Evolutionary conservation across 2,329 filamentous ascomycete genomes (phyloP), one percentile per base, ranked within the genome.

Genomic region (Botrytis fragariae): DNA sequence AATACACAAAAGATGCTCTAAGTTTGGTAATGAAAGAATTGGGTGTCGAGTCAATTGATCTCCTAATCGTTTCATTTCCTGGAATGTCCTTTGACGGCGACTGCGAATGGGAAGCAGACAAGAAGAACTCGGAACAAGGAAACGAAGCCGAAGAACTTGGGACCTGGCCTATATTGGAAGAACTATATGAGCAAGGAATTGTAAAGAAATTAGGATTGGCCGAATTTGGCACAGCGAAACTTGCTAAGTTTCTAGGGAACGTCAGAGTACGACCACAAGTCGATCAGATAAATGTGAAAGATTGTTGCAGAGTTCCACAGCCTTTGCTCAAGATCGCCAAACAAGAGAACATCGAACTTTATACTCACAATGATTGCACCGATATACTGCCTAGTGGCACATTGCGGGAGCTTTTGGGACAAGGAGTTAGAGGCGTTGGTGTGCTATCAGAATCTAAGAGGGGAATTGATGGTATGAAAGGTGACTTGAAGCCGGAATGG

Each of bases 251-350:
- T 79, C 85, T 98, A 39, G 86, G 89, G 60, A 86, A 89, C 75
- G 92, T 93, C 35, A 86, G 85, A 59, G 86, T 97, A 74, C 89
- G 88, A 77, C 96, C 96, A 0, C 88, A 89, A 32, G 95, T 98
- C 59, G 91, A 98, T 82, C 96, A 99, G 86, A 97, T 99, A 86
- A 98, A 98, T 81, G 89, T 97, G 69, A 91, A 93, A 78, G 93
- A 98, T 83, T 98, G 95, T 85, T 99, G 96, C 83, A 95, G 94
- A 64, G 96, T 98, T 61, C 96, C 96, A 14, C 95, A 94, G 79
- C 92, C 94, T 20, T 87, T 99, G 75, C 90, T 94, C 74, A 84
- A 92, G 79, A 91, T 97, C 78, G 95, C 95, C n/a, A 95, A 93
- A 82, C 86, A 91, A 76, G 87, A 94, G 80, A 87, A 89, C 32